A percentile compares a stretch with the other conserved stretches of the same genome.
Conservation (phyloP, 1,284 basidiomycete species). For the Lentinula novae-zelandiae region DNA sequence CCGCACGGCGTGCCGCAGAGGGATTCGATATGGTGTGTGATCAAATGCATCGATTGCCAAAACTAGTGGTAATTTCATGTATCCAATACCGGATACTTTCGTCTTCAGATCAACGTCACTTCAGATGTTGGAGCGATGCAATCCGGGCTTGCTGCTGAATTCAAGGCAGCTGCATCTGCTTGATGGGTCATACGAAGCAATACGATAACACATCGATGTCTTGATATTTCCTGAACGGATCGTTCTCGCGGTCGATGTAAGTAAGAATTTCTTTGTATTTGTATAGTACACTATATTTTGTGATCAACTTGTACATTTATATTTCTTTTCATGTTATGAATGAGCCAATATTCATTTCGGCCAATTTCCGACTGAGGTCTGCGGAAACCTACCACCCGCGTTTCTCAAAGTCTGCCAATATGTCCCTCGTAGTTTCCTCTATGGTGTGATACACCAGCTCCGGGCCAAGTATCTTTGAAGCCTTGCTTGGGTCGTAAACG, state of each 20-base stretch:
- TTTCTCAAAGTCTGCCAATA: constrained; percentile 35
- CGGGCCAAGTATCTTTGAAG: constrained; percentile 8
- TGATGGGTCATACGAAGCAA: neutral
- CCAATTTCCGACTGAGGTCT: no score
- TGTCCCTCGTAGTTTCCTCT: constrained; percentile 38
- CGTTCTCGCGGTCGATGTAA: no score
- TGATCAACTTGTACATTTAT: no score
- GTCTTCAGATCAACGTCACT: constrained; percentile 46
- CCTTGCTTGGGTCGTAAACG: constrained; percentile 39
- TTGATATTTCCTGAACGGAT: no score
- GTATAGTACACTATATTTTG: neutral
- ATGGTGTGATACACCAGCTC: constrained; percentile 33
- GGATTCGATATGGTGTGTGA: constrained; percentile 57
- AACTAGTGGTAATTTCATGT: neutral
- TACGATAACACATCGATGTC: no score
- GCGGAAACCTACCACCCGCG: constrained; percentile 31
- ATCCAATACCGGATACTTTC: neutral
- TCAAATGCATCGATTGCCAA: neutral
- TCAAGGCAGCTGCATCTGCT: constrained; percentile 18
- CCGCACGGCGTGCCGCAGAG: constrained; percentile 44
- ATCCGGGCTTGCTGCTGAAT: constrained; percentile 32
- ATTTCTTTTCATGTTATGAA: no score
- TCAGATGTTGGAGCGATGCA: constrained; percentile 45
- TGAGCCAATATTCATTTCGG: no score
- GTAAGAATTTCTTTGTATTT: neutral